Conservation (phyloP, 176 grass and related monocot species). For the Rhynchospora tenuis region DNA sequence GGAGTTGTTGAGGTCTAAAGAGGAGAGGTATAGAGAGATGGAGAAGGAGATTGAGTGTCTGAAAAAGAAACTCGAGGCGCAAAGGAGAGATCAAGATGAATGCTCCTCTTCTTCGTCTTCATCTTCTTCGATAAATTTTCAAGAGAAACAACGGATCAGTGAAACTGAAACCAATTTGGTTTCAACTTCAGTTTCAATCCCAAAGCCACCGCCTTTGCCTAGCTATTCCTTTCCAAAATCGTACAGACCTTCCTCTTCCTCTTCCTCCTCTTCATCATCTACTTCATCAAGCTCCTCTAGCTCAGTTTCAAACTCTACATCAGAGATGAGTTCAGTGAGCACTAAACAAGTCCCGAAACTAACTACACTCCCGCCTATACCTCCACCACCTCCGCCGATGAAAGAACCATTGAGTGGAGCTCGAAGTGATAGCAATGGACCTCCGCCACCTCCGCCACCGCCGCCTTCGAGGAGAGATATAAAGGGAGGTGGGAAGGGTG, state of each 20-base stretch:
- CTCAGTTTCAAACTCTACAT: slow-evolving; percentile 37
- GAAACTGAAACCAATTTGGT: slow-evolving; percentile 19
- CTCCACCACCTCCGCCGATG: slow-evolving; percentile 44
- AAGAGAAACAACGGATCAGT: not conserved
- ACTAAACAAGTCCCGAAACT: slow-evolving; percentile 36
- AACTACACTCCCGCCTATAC: slow-evolving; percentile 69
- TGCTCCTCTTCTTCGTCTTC: slow-evolving; percentile 63
- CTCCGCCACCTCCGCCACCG: slow-evolving; percentile 58
- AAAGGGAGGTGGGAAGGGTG: slow-evolving; percentile 14
- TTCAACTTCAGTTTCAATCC: slow-evolving; percentile 24
- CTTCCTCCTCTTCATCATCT: slow-evolving; percentile 45
- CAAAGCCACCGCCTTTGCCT: slow-evolving; percentile 32
- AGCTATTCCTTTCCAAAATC: slow-evolving; percentile 35
- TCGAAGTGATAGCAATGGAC: not conserved
- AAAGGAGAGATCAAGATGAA: slow-evolving; percentile 43
- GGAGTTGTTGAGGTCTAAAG: slow-evolving; percentile 47
- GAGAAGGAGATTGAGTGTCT: slow-evolving; percentile 61
- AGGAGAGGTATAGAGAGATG: slow-evolving; percentile 54
- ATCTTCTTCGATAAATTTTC: slow-evolving; percentile 4
- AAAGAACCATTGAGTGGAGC: not conserved
- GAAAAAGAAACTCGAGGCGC: slow-evolving; percentile 25
- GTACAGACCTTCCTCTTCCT: slow-evolving; percentile 35
- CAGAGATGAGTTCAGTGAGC: slow-evolving; percentile 27
- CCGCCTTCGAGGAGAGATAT: slow-evolving; percentile 43
- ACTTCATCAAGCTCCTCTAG: slow-evolving; percentile 27